These are phyloP conservation scores for Neurospora sp. DNA, from an alignment of 495 filamentous ascomycete genomes.

Conservation along the genomic window DNA sequence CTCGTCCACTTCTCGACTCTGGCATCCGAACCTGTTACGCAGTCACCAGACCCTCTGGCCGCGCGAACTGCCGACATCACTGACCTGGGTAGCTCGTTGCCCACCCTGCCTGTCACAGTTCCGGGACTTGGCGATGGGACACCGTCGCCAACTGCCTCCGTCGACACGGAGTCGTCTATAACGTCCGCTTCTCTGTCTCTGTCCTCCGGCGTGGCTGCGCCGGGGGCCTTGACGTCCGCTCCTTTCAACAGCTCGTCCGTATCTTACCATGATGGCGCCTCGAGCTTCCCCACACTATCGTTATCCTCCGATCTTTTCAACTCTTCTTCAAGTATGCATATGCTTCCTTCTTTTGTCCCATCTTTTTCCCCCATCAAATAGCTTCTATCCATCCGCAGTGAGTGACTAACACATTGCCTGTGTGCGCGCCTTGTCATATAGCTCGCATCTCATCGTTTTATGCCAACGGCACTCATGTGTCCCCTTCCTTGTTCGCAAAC, in stretches of 20 bases:
- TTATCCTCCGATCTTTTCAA: constrained; percentile 23
- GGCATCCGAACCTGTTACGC: constrained; percentile 12
- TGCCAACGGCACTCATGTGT: constrained; percentile 24
- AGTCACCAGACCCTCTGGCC: constrained; percentile 5
- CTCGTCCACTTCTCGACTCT: constrained; percentile 29
- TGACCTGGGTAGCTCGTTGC: constrained; percentile 10
- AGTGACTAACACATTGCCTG: constrained; percentile 5
- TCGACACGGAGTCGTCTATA: constrained; percentile 5
- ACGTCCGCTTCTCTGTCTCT: constrained; percentile 8
- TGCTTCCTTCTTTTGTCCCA: not conserved
- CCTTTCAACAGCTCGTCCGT: constrained; percentile 32
- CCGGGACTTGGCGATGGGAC: constrained; percentile 12
- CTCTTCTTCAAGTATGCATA: constrained; percentile 30
- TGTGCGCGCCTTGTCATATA: constrained; percentile 5
- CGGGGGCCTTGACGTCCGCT: constrained; percentile 36
- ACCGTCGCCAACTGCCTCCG: constrained; percentile 17
- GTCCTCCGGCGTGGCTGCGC: constrained; percentile 2
- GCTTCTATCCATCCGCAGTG: not conserved
- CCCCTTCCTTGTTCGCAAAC: constrained; percentile 20
- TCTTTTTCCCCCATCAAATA: not conserved
- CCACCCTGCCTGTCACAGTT: constrained; percentile 16
- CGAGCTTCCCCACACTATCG: constrained; percentile 30
- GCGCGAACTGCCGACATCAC: constrained; percentile 13
- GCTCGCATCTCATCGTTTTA: constrained; percentile 27
- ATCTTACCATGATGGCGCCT: not conserved